Percentiles rank a stretch among this genome's conserved stretches.
Conservation (phyloP, 1,284 basidiomycete genomes). For the Pseudozyma thailandica region DNA sequence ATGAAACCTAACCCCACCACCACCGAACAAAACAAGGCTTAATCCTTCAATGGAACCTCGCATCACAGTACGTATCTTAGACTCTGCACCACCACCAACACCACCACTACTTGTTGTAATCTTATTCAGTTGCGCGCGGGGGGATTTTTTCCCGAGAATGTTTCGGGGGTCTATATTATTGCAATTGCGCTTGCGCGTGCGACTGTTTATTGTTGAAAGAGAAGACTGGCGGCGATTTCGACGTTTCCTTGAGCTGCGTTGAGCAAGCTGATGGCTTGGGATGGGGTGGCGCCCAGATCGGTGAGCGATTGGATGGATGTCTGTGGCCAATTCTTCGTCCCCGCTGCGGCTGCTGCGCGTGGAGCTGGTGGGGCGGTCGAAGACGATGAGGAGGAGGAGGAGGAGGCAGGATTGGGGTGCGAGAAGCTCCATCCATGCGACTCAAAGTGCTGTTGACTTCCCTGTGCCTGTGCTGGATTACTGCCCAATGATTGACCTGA, state of each 20-base stretch:
- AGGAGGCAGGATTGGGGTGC: constrained; percentile 9
- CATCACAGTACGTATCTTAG: no score
- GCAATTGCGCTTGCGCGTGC: no score
- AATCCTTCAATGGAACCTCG: no score
- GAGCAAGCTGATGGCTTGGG: constrained; percentile 80
- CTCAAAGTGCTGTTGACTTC: constrained; percentile 57
- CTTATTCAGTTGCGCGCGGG: no score
- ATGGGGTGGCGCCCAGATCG: constrained; percentile 75
- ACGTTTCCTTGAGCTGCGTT: constrained; percentile 85
- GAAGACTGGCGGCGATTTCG: constrained; percentile 85
- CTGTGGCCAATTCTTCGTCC: constrained; percentile 59
- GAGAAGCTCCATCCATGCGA: constrained; percentile 53
- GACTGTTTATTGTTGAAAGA: constrained; percentile 74
- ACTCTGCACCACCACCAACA: no score
- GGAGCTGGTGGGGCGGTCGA: no score
- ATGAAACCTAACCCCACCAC: constrained; percentile 12
- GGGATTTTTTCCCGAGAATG: no score
- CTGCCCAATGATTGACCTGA: constrained; percentile 73
- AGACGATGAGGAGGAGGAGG: constrained; percentile 20
- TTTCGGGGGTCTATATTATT: no score
- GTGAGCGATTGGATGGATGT: constrained; percentile 71
- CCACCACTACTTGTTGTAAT: constrained; percentile 6
- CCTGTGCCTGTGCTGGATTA: constrained; percentile 54
- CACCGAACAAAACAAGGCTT: background rate
- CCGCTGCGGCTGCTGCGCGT: constrained; percentile 4